Percentiles rank a stretch among this genome's conserved stretches.
These are phyloP conservation scores for Fusarium domesticum DNA, from an alignment of 2,329 filamentous ascomycete species.

Conservation along the genomic window DNA sequence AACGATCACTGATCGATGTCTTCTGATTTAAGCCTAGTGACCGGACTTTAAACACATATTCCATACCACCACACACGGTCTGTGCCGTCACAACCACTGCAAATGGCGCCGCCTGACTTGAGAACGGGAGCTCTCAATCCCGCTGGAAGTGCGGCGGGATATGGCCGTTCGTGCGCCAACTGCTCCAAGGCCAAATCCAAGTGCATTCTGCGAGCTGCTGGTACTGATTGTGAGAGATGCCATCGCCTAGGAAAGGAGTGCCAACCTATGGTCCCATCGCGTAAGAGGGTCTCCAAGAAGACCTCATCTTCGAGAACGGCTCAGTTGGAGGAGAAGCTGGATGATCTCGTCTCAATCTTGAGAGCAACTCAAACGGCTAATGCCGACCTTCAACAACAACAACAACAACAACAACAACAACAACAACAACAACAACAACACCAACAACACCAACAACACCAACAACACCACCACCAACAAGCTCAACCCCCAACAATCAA, in stretches of 20 bases:
- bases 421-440: constrained; percentile 11
- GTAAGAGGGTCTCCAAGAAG: constrained; percentile 37
- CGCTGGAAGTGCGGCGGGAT: constrained; percentile 36
- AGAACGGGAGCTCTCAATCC: constrained; percentile 3
- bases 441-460: constrained; percentile 9
- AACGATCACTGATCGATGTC: no score
- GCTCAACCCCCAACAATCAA: constrained; percentile 6
- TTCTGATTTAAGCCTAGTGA: constrained; percentile 5
- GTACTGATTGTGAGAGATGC: constrained; percentile 40
- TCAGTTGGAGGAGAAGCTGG: constrained; percentile 49
- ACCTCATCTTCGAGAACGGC: constrained; percentile 39
- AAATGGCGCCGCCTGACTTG: constrained; percentile 25
- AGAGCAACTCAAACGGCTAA: constrained; percentile 30
- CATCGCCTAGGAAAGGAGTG: constrained; percentile 48
- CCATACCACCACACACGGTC: background rate
- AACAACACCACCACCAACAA: constrained; percentile 10
- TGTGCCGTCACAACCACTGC: no score
- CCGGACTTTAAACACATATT: constrained; percentile 14
- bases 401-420: constrained; percentile 9
- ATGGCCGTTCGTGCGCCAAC: constrained; percentile 45
- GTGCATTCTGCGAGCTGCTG: constrained; percentile 41
- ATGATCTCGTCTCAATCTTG: constrained; percentile 47
- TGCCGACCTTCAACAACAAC: constrained; percentile 11
- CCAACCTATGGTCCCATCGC: constrained; percentile 41
- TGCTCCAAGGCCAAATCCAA: constrained; percentile 49